Evolutionary conservation across 2,329 filamentous ascomycete species (phyloP).

Genomic region (Ophiocordyceps polyrhachis-furcata): DNA sequence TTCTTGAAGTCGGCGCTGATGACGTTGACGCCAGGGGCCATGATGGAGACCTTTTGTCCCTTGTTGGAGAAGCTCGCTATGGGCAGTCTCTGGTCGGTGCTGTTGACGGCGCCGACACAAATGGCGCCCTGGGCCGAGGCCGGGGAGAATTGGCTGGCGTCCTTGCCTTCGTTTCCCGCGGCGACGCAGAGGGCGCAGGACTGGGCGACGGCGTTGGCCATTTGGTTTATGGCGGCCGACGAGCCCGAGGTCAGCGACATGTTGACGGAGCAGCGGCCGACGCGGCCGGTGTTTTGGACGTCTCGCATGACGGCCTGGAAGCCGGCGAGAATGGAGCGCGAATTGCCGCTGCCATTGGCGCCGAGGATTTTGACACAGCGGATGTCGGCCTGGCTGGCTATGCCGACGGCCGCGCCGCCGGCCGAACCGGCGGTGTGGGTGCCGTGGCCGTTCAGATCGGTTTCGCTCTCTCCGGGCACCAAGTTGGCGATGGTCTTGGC

Average conservation of each 20-base stretch:
- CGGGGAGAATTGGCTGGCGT: slow-evolving; percentile 31
- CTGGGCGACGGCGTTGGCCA: neutral
- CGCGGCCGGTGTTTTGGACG: slow-evolving; percentile 8
- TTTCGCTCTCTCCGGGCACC: slow-evolving; percentile 23
- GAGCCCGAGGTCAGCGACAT: slow-evolving; percentile 38
- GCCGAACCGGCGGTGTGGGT: slow-evolving; percentile 46
- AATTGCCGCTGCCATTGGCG: slow-evolving; percentile 18
- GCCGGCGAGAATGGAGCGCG: slow-evolving; percentile 34
- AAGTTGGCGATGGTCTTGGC: slow-evolving; percentile 35
- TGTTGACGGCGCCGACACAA: slow-evolving; percentile 40
- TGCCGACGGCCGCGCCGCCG: slow-evolving; percentile 39
- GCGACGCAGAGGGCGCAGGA: slow-evolving; percentile 37
- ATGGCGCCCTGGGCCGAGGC: slow-evolving; percentile 37
- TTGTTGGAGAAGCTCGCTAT: slow-evolving; percentile 40
- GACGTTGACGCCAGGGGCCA: slow-evolving; percentile 35
- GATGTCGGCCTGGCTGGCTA: slow-evolving; percentile 37
- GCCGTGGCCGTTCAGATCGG: slow-evolving; percentile 43
- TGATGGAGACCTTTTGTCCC: slow-evolving; percentile 32
- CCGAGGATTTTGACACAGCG: slow-evolving; percentile 44
- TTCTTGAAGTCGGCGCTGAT: slow-evolving; percentile 20
- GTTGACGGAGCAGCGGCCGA: slow-evolving; percentile 40
- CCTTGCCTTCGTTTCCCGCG: slow-evolving; percentile 37
- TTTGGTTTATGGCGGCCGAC: slow-evolving; percentile 29
- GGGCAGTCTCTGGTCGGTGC: slow-evolving; percentile 18
- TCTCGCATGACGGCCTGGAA: slow-evolving; percentile 27